Evolutionary conservation across 1,139 yeast species (phyloP), one percentile per base, ranked within the genome.

Genomic region (Insectozyma bohioensis): DNA sequence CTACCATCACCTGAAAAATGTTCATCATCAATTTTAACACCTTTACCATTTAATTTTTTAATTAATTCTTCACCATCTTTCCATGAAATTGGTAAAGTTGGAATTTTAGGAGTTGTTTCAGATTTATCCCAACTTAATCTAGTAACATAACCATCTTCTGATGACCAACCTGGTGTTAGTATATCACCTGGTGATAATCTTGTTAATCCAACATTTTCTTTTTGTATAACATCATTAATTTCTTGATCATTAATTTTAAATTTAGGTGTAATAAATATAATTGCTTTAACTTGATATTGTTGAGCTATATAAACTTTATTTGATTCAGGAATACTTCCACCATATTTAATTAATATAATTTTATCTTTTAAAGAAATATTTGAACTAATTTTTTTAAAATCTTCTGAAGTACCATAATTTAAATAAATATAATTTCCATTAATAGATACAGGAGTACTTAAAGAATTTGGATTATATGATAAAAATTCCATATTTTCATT

Each of bases 151-250:
- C 63, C 66, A 12, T 61, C 66, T n/a, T 64, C 60, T 2, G 81
- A 63, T 1, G 83, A 65, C 82, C 85, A 81, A 0, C 94, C 95
- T 0, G 95, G 95, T 1, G 84, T 73, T 14, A 85, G 56, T 3
- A 86, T 74, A 53, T 87, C 95, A 2, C 97, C 97, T 0, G 94
- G 78, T 37, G 77, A 73, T 38, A 67, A 62, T 37, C 85, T 78
- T 0, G 83, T 67, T 23, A 80, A 64, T 0, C 83, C 95, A 3
- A 84, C 85, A 37, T 85, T 72, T 16, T 72, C 72, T 37, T 78
- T 72, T 50, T 81, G 82, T 17, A 84, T 75, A 0, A 77, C 66
- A 28, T 72, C 78, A 15, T 56, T 63, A 13, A 46, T 51, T 8
- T 36, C 43, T 12, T 43, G 33, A 10, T 10, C 52, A 51, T 6